Evolutionary conservation across 768 basidiomycete species (phyloP).

Genomic region (Mycena floridula): DNA sequence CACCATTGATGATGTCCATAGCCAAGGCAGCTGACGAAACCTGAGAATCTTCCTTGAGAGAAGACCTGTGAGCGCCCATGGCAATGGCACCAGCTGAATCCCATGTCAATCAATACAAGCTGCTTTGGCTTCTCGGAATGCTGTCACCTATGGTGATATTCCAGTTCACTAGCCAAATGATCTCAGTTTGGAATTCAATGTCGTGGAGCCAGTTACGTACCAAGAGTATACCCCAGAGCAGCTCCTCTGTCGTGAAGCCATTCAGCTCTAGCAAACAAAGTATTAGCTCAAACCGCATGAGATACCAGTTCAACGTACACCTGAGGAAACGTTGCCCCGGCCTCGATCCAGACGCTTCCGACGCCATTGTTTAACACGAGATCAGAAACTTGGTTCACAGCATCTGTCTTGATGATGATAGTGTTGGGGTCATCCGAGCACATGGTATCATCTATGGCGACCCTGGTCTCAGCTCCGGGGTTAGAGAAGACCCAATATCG

Average conservation of each 20-base stretch:
- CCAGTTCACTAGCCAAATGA: constrained; percentile 27
- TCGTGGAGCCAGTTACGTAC: too few relatives aligned
- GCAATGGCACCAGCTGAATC: constrained; percentile 28
- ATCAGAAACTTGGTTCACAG: constrained; percentile 25
- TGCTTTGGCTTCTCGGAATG: not conserved
- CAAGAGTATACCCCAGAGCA: constrained; percentile 24
- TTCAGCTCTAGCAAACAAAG: constrained; percentile 24
- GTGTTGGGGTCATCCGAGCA: constrained; percentile 29
- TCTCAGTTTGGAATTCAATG: not conserved
- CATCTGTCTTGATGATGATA: constrained; percentile 28
- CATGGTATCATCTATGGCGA: constrained; percentile 28
- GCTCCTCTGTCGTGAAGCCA: constrained; percentile 29
- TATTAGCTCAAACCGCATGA: too few relatives aligned
- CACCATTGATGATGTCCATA: constrained; percentile 30
- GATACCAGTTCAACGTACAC: constrained; percentile 24
- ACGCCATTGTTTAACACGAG: constrained; percentile 19
- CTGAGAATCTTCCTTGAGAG: constrained; percentile 30
- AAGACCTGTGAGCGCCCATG: constrained; percentile 34
- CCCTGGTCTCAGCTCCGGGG: not conserved
- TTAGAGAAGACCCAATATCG: not conserved
- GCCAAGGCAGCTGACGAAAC: constrained; percentile 27
- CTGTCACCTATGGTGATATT: constrained; percentile 29
- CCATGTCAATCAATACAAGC: not conserved
- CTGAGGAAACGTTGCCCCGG: constrained; percentile 30
- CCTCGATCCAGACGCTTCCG: constrained; percentile 28